Base-by-base conservation (phyloP, 345 rosid genomes). In the Abelmoschus esculentus region DNA sequence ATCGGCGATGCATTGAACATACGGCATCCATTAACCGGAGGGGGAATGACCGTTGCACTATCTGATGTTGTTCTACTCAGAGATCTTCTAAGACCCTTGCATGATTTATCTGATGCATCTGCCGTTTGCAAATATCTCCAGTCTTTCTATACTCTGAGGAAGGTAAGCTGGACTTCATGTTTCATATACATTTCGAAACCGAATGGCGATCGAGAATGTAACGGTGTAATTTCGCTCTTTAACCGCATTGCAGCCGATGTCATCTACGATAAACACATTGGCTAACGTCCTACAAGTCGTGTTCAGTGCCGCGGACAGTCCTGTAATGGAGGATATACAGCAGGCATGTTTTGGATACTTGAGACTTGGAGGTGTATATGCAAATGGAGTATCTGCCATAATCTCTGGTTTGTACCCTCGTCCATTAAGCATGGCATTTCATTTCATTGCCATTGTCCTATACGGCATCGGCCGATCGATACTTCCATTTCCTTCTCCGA, bases 81-180 rank as follows among this genome's bases (percentile, higher is more conserved):
- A 52, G 57, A 69, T 56, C 74, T 70, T 19, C 58, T 70, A 40
- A 74, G 72, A 52, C 61, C 53, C 32, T 17, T 74, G 38, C 31
- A 14, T 12, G n/a, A 68, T 68, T 52, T 61, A 38, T 14, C 31
- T 8, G 32, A 74, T 60, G 61, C 72, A 50, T 46, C 62, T 2
- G 50, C 72, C 7, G 10, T 67, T 14, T 59, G 80, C 75, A 68
- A 63, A 42, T 79, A 82, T 61, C 87, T 86, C 1, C 76, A 82
- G 66, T 80, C 84, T 0, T 86, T 85, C 61, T 80, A 81, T 65
- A 74, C 82, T 22, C 26, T 82, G 57, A 80, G 84, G 7, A 54
- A 63, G 74, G 78, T 70, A 17, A 19, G 38, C 61, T 42, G 4
- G 31, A 14, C 8, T 55, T 19, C 31, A 55, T 55, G 57, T 52